Evolutionary conservation across 2,329 filamentous ascomycete species (phyloP).

Genomic region (Neonectria punicea): DNA sequence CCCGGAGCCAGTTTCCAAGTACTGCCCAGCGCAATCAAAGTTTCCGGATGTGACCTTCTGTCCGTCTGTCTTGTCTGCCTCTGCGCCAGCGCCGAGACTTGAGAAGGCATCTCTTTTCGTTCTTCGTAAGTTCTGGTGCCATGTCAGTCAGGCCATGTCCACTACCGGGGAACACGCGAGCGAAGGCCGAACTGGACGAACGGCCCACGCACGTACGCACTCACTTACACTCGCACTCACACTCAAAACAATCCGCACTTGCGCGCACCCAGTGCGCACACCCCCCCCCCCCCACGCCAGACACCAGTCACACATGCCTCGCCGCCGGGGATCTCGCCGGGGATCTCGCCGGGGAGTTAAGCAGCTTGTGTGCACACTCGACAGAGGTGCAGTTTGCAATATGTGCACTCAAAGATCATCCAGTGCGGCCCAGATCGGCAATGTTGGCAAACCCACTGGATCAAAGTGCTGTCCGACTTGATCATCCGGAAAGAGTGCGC

Average conservation of each 20-base stretch:
- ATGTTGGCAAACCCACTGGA: slow-evolving; percentile 73
- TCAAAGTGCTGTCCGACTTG: slow-evolving; percentile 72
- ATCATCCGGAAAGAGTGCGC: slow-evolving; percentile 72
- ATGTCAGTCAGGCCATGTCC: slow-evolving; percentile 38
- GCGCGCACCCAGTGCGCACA: background rate
- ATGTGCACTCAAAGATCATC: slow-evolving; percentile 75
- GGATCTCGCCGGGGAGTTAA: slow-evolving; percentile 33
- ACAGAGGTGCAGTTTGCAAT: slow-evolving; percentile 75
- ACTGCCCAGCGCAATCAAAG: slow-evolving; percentile 38
- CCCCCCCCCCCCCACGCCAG: slow-evolving; percentile 22
- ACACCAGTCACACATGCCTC: slow-evolving; percentile 33
- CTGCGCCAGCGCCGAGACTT: slow-evolving; percentile 36
- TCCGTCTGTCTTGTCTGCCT: slow-evolving; percentile 20
- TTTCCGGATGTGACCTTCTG: slow-evolving; percentile 30
- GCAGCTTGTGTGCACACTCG: slow-evolving; percentile 62
- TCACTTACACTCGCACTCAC: background rate
- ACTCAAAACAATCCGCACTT: slow-evolving; percentile 4
- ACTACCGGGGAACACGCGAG: slow-evolving; percentile 30
- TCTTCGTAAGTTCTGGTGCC: slow-evolving; percentile 31
- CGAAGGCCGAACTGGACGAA: slow-evolving; percentile 20
- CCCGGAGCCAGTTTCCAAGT: slow-evolving; percentile 39
- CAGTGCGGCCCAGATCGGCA: slow-evolving; percentile 74
- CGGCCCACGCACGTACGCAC: slow-evolving; percentile 17
- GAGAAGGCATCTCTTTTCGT: slow-evolving; percentile 29
- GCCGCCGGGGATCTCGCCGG: slow-evolving; percentile 24